Conservation (phyloP, 2,329 filamentous ascomycete species). For the Allantophomopsis cytisporea region DNA sequence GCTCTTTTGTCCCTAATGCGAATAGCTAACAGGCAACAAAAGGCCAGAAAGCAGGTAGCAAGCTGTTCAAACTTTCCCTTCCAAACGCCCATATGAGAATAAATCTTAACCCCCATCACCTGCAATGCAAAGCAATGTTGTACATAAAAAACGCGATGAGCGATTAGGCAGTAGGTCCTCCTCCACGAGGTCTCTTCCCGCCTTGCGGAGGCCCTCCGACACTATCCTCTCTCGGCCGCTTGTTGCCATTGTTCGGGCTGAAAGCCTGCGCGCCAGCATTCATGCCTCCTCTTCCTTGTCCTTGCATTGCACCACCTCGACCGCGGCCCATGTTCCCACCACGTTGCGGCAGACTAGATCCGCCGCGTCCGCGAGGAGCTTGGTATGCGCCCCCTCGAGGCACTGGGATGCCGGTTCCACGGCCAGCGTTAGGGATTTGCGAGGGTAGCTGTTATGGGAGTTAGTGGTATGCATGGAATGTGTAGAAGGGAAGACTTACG, state of each 20-base stretch:
- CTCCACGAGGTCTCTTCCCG: constrained; percentile 32
- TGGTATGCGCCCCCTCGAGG: constrained; percentile 2
- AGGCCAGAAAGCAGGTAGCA: too few relatives aligned
- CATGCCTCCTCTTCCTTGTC: constrained; percentile 13
- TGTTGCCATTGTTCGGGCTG: constrained; percentile 14
- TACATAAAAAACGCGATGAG: too few relatives aligned
- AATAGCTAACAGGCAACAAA: too few relatives aligned
- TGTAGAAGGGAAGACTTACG: not conserved
- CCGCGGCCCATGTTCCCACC: constrained; percentile 11
- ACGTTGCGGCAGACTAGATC: constrained; percentile 3
- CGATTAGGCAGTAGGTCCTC: constrained; percentile 4
- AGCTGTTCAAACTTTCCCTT: too few relatives aligned
- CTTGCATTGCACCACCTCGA: constrained; percentile 9
- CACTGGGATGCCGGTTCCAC: constrained; percentile 3
- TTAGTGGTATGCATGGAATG: not conserved
- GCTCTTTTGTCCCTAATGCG: too few relatives aligned
- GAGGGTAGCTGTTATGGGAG: not conserved
- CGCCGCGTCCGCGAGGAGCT: constrained; percentile 1
- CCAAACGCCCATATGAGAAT: too few relatives aligned
- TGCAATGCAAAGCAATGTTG: too few relatives aligned
- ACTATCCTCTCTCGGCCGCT: constrained; percentile 16
- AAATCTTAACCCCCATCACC: too few relatives aligned
- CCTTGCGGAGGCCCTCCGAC: constrained; percentile 16
- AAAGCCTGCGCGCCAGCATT: constrained; percentile 17
- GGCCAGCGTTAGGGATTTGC: not conserved